Evolutionary conservation across 139 green algal genomes (phyloP).

Genomic region (Dunaliella primolecta): DNA sequence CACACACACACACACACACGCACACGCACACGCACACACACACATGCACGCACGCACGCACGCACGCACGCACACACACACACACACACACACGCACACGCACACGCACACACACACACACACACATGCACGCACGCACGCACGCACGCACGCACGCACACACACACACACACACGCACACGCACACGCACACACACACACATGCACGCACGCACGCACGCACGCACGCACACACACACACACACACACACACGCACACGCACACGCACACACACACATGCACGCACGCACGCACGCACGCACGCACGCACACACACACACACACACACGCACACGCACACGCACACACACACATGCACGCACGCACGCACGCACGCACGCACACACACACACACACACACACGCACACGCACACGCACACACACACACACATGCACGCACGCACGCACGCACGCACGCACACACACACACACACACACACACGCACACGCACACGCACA

Average conservation of each 20-base stretch:
- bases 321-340: slow-evolving; percentile 12
- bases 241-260: slow-evolving; percentile 10
- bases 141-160: slow-evolving; percentile 10
- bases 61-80: no score
- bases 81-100: slow-evolving; percentile 6
- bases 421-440: slow-evolving; percentile 5
- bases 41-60: slow-evolving; percentile 5
- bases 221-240: slow-evolving; percentile 10
- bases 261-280: slow-evolving; percentile 7
- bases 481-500: no score
- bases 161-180: slow-evolving; percentile 17
- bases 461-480: no score
- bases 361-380: slow-evolving; percentile 5
- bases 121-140: slow-evolving; percentile 4
- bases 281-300: slow-evolving; percentile 5
- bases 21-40: slow-evolving; percentile 9
- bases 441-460: background rate
- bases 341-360: slow-evolving; percentile 1
- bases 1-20: slow-evolving; percentile 8
- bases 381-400: slow-evolving; percentile 7
- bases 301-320: slow-evolving; percentile 8
- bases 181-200: no score
- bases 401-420: slow-evolving; percentile 11
- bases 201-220: background rate
- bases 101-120: slow-evolving; percentile 7